Base-by-base conservation (phyloP, 169 alveolate genomes). In the Eimeria necatrix region DNA sequence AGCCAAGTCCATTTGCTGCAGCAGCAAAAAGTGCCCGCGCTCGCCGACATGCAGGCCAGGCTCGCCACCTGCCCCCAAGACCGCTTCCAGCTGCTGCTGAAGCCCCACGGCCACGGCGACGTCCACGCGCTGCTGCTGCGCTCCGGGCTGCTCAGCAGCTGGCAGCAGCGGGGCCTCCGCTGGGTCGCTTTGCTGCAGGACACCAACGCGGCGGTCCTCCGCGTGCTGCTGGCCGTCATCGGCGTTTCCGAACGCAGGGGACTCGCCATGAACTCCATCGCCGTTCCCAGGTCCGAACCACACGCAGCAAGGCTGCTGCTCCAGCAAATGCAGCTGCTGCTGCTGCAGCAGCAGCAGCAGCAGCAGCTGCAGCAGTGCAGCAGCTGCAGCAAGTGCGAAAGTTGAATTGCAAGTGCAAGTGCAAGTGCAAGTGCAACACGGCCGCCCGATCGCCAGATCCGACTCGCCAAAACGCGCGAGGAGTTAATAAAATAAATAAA, bases 91-190 rank as follows among this genome's bases (percentile, higher is more conserved):
- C 60, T 93, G 46, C 32, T 52, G 61, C 98, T 99, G 41, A 98
- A 98, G 93, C 99, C 99, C 4, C 99, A 99, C 94, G 99, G 99
- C 2, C 99, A 99, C 96, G 99, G 99, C 0, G 99, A 99, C 87
- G 98, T 99, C 26, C 99, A 98, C 91, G 96, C 98, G 51, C 97
- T 98, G n/a, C 95, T 98, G 8, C 96, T 96, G 89, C 96, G 93
- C 76, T 93, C 97, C 87, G 98, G 98, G 53, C 95, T 98, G 22
- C 96, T 97, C 22, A 22, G 60, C 12, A 3, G 32, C 32, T 94
- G 94, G 95, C 51, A 96, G 0, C 61, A 95, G 32, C 87, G 91
- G 80, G 99, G 99, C 18, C 97, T 97, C 68, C 96, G 96, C 81
- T 98, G 98, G 98, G 80, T 98, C 60, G 93, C 98, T 1, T 96